Evolutionary conservation across 108 stramenopile genomes (phyloP), one percentile per base, ranked within the genome.

Genomic region (Stephanodiscus minutulus): DNA sequence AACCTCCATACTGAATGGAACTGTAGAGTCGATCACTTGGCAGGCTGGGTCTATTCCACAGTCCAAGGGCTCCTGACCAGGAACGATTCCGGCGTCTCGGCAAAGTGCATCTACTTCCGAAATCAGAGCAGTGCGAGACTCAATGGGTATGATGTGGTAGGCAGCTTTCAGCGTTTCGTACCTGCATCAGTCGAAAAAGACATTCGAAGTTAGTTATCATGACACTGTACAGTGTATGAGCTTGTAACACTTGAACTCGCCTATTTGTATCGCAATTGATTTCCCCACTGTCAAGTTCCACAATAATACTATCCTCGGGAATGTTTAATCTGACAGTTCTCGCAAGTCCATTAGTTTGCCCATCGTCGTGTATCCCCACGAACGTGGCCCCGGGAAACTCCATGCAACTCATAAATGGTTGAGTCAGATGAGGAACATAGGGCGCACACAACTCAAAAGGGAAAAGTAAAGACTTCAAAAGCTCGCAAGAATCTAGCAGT

Each of bases 361-460:
- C 84, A 55, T 94, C 93, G 70, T 92, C 89, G 64, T 94, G 89
- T 59, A 94, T 92, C 0, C 93, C 93, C 44, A 89, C 93, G 67
- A 94, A 94, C 25, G 85, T 89, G 7, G 93, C 91, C 0, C 93
- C 93, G 9, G 91, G 91, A 68, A 94, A 94, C 20, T 94, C 91
- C 22, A 94, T 72, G 39, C 86, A 89, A 18, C 87, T 86, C 84
- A 86, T 87, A 62, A 94, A 91, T 13, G 91, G 88, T 69, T 90
- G 88, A 12, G 93, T 94, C 28, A 94, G 64, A 37, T 88, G 75
- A 35, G 93, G 93, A 8, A 90, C 93, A 61, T 94, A 94, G 15
- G 93, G 93, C 43, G 93, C 93, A 46, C 88, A 88, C 13, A 91
- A 72, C 28, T 92, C 91, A 55, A 94, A 94, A 11, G 93, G 93